These are phyloP conservation scores for Epicoccum nigrum DNA, from an alignment of 2,329 filamentous ascomycete genomes.

Conservation along the genomic window DNA sequence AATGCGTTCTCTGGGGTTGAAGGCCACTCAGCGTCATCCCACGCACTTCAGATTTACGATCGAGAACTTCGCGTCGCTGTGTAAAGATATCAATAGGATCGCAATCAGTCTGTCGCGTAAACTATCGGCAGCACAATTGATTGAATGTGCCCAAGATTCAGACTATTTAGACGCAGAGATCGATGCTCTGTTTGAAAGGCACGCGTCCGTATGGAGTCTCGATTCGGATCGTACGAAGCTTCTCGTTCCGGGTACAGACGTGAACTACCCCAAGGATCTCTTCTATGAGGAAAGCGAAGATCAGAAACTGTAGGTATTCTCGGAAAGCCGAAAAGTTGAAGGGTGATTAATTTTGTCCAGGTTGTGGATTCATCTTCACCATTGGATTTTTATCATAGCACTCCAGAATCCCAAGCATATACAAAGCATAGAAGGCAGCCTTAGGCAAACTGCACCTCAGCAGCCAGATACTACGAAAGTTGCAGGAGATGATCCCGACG, in stretches of 20 bases:
- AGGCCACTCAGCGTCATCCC: background rate
- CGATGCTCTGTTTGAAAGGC: background rate
- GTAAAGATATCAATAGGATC: background rate
- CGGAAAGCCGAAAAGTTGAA: background rate
- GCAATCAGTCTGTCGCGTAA: background rate
- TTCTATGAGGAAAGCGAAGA: conserved; percentile 10
- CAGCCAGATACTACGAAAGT: background rate
- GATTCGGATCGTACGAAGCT: conserved; percentile 8
- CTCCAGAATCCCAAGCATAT: background rate
- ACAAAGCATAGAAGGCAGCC: background rate
- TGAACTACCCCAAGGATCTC: conserved; percentile 3
- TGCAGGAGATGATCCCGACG: background rate
- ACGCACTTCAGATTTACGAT: background rate
- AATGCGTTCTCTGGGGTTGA: conserved; percentile 9
- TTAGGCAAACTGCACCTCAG: background rate
- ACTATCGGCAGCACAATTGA: background rate
- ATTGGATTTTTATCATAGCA: conserved; percentile 10
- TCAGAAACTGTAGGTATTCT: conserved; percentile 1
- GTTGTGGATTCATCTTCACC: conserved; percentile 10
- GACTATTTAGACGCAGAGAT: conserved; percentile 8
- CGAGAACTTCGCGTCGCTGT: background rate
- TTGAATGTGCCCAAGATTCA: background rate
- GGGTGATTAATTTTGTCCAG: background rate
- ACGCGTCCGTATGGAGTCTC: conserved; percentile 6
- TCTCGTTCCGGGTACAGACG: background rate